Evolutionary conservation across 1,139 yeast species (phyloP), one percentile per base, ranked within the genome.

Genomic region (Taphrina betulina): DNA sequence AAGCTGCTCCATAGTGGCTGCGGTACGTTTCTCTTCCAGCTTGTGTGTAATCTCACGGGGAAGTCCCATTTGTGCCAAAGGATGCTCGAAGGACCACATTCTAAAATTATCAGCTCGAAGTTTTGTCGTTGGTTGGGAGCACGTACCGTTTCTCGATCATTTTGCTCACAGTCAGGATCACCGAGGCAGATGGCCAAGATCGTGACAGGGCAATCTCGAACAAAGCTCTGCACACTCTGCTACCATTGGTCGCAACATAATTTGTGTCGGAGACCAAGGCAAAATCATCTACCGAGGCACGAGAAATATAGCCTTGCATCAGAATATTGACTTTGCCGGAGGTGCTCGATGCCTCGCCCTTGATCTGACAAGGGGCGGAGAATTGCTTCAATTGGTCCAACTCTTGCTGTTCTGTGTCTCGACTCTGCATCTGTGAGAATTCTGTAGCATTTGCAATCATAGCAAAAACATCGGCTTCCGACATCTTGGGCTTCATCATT

Each of bases 191-290:
- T 89, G 78, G 28, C 85, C 78, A 60, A 81, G 79, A 63, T 92
- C 79, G 62, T 89, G 81, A 7, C 74, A 70, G 2, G 96, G 96
- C 65, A 61, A 94, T 81, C 59, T 90, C 72, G 64, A 94, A 89
- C 50, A 94, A 73, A 0, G 98, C 96, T 23, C 98, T 78, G 64
- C 95, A 80, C 33, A 94, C 92, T 73, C 99, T 81, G 0, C 92
- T 89, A 1, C 97, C 79, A 64, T 94, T 94, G 66, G 94, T 98
- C 1, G 97, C 96, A 58, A 94, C 95, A 68, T 92, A 94, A 60
- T 87, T 85, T 38, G 89, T 77, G 69, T 94, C 98, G 0, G 96
- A 87, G 1, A 81, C 75, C 60, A 94, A 73, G 1, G 96, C 82
- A 60, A 89, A 95, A 62, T 77, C 78, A 14, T 65, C 63, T 35